Conservation (phyloP, 768 basidiomycete species). For the Coprinellus micaceus region DNA sequence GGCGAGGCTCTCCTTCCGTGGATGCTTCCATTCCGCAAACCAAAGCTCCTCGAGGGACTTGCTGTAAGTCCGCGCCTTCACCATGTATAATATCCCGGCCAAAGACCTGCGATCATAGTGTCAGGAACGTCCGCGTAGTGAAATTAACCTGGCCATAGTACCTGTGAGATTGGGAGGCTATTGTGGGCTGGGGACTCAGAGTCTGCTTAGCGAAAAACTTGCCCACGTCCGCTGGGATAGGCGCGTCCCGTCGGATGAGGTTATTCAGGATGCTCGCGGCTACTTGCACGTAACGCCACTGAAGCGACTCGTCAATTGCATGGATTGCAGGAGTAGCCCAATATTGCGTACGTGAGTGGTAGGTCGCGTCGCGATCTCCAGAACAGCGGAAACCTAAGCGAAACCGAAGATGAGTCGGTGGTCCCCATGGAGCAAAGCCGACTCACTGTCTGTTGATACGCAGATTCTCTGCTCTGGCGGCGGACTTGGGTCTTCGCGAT, state of each 20-base stretch:
- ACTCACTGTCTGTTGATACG: slow-evolving; percentile 49
- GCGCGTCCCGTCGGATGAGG: slow-evolving; percentile 61
- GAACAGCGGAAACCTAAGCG: slow-evolving; percentile 53
- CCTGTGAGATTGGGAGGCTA: slow-evolving; percentile 64
- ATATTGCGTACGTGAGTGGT: slow-evolving; percentile 64
- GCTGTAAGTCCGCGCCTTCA: slow-evolving; percentile 59
- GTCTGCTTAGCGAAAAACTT: slow-evolving; percentile 63
- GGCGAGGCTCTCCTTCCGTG: slow-evolving; percentile 44
- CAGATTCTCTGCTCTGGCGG: slow-evolving; percentile 38
- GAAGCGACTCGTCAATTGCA: slow-evolving; percentile 12
- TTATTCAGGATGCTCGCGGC: slow-evolving; percentile 58
- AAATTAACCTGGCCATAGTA: too few species aligned
- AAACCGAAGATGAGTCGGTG: not conserved
- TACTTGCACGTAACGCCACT: slow-evolving; percentile 84
- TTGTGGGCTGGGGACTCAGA: slow-evolving; percentile 68
- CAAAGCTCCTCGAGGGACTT: slow-evolving; percentile 70
- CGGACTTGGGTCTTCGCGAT: slow-evolving; percentile 39
- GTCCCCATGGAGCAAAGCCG: not conserved
- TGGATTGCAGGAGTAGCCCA: too few species aligned
- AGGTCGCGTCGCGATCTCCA: slow-evolving; percentile 56
- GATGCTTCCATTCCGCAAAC: slow-evolving; percentile 69
- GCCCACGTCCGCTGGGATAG: slow-evolving; percentile 49
- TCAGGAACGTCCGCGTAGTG: not conserved
- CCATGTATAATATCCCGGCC: slow-evolving; percentile 7
- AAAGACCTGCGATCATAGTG: slow-evolving; percentile 7